These are phyloP conservation scores for Teratosphaeria viscida DNA, from an alignment of 2,329 filamentous ascomycete species.

Conservation along the genomic window DNA sequence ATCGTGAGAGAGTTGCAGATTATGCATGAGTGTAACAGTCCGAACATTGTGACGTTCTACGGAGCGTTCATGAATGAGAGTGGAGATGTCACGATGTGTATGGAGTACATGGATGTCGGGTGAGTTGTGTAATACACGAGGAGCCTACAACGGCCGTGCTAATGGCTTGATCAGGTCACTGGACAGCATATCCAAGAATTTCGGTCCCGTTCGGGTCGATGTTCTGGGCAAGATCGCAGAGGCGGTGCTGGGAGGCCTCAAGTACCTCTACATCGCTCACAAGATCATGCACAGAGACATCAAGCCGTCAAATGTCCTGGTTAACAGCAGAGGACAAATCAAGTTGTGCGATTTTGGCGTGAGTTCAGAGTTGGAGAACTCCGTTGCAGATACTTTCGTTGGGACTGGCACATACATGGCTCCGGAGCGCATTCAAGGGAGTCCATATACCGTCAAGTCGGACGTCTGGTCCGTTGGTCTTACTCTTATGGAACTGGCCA, in stretches of 20 bases:
- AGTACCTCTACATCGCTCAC: conserved; percentile 89
- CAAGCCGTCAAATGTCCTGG: conserved; percentile 93
- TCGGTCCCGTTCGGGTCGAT: conserved; percentile 89
- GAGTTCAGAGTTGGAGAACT: conserved; percentile 96
- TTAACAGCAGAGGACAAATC: conserved; percentile 88
- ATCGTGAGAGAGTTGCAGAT: conserved; percentile 96
- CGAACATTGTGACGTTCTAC: conserved; percentile 96
- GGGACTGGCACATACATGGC: conserved; percentile 99
- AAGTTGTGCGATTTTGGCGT: conserved; percentile 98
- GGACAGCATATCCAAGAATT: conserved; percentile 86
- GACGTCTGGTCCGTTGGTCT: conserved; percentile 98
- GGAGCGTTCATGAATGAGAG: conserved; percentile 94
- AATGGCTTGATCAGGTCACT: conserved; percentile 54
- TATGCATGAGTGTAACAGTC: conserved; percentile 94
- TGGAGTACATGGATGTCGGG: conserved; percentile 99
- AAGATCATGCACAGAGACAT: conserved; percentile 99
- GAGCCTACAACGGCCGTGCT: not conserved
- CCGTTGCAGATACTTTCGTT: conserved; percentile 94
- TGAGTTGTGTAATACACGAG: conserved; percentile 28
- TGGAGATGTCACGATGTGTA: conserved; percentile 98
- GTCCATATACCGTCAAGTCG: conserved; percentile 94
- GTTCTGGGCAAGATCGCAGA: conserved; percentile 97
- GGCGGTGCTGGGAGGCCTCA: conserved; percentile 82
- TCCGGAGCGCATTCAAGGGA: conserved; percentile 91
- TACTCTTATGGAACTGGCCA: conserved; percentile 91